Evolutionary conservation across 2,329 filamentous ascomycete genomes (phyloP).

Genomic region (Sphaerulina vaccinii): DNA sequence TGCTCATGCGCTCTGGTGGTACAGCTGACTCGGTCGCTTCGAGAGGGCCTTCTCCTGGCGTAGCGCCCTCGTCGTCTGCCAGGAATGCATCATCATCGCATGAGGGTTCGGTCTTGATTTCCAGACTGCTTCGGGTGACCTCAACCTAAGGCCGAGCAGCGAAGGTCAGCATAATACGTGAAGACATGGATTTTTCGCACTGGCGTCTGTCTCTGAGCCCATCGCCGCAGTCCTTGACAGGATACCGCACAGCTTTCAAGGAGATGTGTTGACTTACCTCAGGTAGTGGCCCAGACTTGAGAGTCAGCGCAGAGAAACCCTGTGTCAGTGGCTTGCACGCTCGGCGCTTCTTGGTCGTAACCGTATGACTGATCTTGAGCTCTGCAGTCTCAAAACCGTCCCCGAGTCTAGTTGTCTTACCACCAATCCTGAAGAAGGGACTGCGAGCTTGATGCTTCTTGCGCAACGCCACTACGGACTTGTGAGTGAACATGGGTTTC

Average conservation of each 20-base stretch:
- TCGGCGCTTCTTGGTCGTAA: not conserved
- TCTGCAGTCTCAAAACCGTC: conserved; percentile 29
- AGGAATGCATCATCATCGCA: not conserved
- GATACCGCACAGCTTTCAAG: too few species aligned
- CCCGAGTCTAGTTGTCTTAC: conserved; percentile 8
- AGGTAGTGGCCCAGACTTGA: conserved; percentile 30
- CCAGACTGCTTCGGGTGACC: conserved; percentile 13
- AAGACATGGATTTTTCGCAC: too few species aligned
- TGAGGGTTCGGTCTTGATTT: conserved; percentile 6
- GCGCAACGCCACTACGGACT: conserved; percentile 19
- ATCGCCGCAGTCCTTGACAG: too few species aligned
- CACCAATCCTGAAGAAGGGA: conserved; percentile 6
- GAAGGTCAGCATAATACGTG: too few species aligned
- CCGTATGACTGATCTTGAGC: conserved; percentile 13
- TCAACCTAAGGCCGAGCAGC: too few species aligned
- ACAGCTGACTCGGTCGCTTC: too few species aligned
- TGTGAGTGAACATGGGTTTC: conserved; percentile 23
- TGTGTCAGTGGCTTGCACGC: conserved; percentile 8
- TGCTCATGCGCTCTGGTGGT: conserved; percentile 7
- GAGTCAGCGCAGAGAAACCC: conserved; percentile 21
- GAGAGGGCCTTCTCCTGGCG: not conserved
- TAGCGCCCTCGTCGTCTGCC: not conserved
- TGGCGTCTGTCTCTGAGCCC: too few species aligned
- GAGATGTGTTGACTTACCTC: too few species aligned
- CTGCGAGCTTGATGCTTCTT: conserved; percentile 15